These are phyloP conservation scores for Starmerella kuoi DNA, from an alignment of 805 yeast species.

Conservation along the genomic window DNA sequence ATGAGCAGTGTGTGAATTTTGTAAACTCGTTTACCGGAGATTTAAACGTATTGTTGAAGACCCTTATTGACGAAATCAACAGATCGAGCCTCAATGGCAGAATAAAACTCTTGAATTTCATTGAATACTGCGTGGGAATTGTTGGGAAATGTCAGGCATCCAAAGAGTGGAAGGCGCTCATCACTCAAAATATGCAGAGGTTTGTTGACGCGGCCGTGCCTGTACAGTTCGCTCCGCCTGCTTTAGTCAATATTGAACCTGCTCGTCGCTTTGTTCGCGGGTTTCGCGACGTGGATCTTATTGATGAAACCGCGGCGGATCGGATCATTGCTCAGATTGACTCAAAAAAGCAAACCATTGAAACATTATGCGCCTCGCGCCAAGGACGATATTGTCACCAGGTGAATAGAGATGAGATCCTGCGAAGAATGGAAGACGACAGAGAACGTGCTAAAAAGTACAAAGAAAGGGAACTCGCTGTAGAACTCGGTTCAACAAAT, in stretches of 20 bases:
- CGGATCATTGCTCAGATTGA: constrained; percentile 2
- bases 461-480: constrained; percentile 71
- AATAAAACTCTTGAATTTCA: constrained; percentile 54
- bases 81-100: constrained; percentile 40
- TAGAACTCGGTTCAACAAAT: constrained; percentile 35
- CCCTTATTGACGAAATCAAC: constrained; percentile 48
- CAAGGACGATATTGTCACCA: constrained; percentile 2
- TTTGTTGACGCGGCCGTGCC: constrained; percentile 22
- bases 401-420: constrained; percentile 40
- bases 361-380: neutral
- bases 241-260: constrained; percentile 22
- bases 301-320: constrained; percentile 2
- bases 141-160: constrained; percentile 11
- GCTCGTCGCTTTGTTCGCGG: constrained; percentile 15
- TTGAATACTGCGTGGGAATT: constrained; percentile 42
- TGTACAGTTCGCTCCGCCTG: constrained; percentile 18
- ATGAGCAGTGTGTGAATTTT: constrained; percentile 24
- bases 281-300: constrained; percentile 5
- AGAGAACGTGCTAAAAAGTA: constrained; percentile 74
- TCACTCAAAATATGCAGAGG: constrained; percentile 10
- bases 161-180: constrained; percentile 4
- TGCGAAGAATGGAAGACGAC: constrained; percentile 81
- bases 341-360: constrained; percentile 5
- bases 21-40: constrained; percentile 35
- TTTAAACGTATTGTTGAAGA: constrained; percentile 57